Conservation (phyloP, 371 early-diverging fungal genomes). For the Rhizopus delemar region DNA sequence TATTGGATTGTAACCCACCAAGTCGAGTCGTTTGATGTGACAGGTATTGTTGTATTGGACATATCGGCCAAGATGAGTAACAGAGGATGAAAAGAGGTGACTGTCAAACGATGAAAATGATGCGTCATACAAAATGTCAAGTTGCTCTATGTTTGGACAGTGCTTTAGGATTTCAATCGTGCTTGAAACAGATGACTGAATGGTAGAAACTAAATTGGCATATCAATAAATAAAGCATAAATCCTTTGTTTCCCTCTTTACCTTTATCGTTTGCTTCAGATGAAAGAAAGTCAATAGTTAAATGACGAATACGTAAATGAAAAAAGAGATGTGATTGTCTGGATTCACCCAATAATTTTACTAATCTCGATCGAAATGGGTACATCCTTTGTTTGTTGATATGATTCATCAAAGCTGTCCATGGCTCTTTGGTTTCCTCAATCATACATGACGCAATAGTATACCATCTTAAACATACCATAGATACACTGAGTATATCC, state of each 20-base stretch:
- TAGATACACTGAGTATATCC: conserved; percentile 22
- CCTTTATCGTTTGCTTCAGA: conserved; percentile 15
- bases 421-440: neutral
- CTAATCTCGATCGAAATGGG: conserved; percentile 14
- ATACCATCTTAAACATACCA: conserved; percentile 31
- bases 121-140: conserved; percentile 30
- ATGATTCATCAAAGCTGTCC: conserved; percentile 16
- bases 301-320: conserved; percentile 13
- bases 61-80: neutral
- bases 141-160: conserved; percentile 19
- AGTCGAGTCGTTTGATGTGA: conserved; percentile 17
- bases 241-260: neutral
- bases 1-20: conserved; percentile 22
- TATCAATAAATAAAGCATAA: neutral
- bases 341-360: conserved; percentile 16
- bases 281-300: conserved; percentile 26
- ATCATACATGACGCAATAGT: conserved; percentile 6
- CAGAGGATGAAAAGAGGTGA: neutral
- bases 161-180: conserved; percentile 8
- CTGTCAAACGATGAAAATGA: conserved; percentile 9
- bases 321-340: conserved; percentile 3
- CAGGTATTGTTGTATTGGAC: neutral
- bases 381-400: conserved; percentile 13
- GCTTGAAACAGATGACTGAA: neutral
- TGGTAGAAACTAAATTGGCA: no score